A percentile compares a stretch with the other conserved stretches of the same genome.
Evolutionary conservation across 352 stramenopile species (phyloP).

Genomic region (Phytophthora sansomeana): DNA sequence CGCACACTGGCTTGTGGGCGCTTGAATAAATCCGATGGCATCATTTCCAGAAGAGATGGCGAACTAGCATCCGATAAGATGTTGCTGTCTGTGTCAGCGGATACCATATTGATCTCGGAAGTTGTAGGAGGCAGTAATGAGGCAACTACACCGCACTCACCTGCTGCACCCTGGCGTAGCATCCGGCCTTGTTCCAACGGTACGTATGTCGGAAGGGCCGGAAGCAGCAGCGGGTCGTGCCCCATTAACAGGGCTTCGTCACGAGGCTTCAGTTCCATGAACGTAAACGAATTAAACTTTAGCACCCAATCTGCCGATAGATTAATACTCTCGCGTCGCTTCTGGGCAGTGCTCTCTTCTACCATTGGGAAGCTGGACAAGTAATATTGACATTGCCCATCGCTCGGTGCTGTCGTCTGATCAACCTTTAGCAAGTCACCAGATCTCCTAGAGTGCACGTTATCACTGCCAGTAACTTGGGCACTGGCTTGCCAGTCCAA

Average conservation of each 20-base stretch:
- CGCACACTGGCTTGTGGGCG: slow-evolving; percentile 59
- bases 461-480: slow-evolving; percentile 1
- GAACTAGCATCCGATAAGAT: slow-evolving; percentile 10
- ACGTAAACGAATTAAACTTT: slow-evolving; percentile 60
- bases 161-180: slow-evolving; percentile 53
- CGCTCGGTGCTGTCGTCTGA: slow-evolving; percentile 8
- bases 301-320: slow-evolving; percentile 54
- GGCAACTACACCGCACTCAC: slow-evolving; percentile 47
- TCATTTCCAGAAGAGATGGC: slow-evolving; percentile 50
- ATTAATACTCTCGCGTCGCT: slow-evolving; percentile 43
- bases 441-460: background rate
- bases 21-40: slow-evolving; percentile 60
- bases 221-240: slow-evolving; percentile 62
- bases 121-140: slow-evolving; percentile 11
- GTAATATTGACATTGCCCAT: slow-evolving; percentile 20
- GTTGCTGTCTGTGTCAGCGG: background rate
- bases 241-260: slow-evolving; percentile 75
- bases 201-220: slow-evolving; percentile 69
- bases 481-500: slow-evolving; percentile 51
- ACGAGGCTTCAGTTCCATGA: slow-evolving; percentile 68
- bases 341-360: slow-evolving; percentile 58
- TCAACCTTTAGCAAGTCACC: background rate
- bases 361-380: slow-evolving; percentile 71
- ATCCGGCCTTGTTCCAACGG: slow-evolving; percentile 50
- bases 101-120: slow-evolving; percentile 3